A percentile compares a stretch with the other conserved stretches of the same genome.
phyloP scores from a whole-genome alignment of 1,284 basidiomycete genomes.

The Cryptococcus sp. region DNA sequence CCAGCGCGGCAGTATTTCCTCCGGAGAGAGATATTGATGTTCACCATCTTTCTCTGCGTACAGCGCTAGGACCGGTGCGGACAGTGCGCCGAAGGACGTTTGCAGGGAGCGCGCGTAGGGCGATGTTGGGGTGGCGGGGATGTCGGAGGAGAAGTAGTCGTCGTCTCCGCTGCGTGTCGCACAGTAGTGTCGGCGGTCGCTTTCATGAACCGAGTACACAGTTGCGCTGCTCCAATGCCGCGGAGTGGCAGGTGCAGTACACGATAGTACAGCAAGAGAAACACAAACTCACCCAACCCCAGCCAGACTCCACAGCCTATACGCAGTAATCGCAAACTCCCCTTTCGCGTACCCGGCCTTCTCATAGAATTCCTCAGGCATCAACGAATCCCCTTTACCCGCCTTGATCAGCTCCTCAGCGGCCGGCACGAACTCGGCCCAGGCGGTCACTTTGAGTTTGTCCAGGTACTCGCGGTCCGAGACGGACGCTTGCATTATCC shows the following conservation, averaged over 20 bases:
- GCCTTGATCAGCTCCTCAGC: slow-evolving; percentile 36
- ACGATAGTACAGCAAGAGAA: not conserved
- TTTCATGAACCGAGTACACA: not conserved
- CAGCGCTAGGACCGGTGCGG: slow-evolving; percentile 41
- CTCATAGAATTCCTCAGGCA: slow-evolving; percentile 31
- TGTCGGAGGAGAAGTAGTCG: slow-evolving; percentile 52
- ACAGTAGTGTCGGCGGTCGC: slow-evolving; percentile 1
- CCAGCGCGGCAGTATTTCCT: slow-evolving; percentile 35
- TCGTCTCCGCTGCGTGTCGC: slow-evolving; percentile 47
- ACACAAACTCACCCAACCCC: slow-evolving; percentile 37
- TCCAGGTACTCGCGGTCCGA: slow-evolving; percentile 48
- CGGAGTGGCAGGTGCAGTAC: not conserved
- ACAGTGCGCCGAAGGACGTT: slow-evolving; percentile 44
- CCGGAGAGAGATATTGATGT: slow-evolving; percentile 25
- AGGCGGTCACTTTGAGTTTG: slow-evolving; percentile 15
- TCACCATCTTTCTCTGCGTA: slow-evolving; percentile 49
- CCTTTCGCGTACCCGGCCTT: slow-evolving; percentile 20
- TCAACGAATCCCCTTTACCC: slow-evolving; percentile 32
- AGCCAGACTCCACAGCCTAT: slow-evolving; percentile 41
- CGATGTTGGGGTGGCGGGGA: slow-evolving; percentile 28
- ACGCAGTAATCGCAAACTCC: slow-evolving; percentile 35
- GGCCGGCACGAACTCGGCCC: slow-evolving; percentile 20
- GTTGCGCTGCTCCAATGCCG: too few species aligned
- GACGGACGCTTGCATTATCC: slow-evolving; percentile 53
- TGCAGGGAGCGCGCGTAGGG: slow-evolving; percentile 43